Conservation (phyloP, 768 basidiomycete species). For the Russula foetens region DNA sequence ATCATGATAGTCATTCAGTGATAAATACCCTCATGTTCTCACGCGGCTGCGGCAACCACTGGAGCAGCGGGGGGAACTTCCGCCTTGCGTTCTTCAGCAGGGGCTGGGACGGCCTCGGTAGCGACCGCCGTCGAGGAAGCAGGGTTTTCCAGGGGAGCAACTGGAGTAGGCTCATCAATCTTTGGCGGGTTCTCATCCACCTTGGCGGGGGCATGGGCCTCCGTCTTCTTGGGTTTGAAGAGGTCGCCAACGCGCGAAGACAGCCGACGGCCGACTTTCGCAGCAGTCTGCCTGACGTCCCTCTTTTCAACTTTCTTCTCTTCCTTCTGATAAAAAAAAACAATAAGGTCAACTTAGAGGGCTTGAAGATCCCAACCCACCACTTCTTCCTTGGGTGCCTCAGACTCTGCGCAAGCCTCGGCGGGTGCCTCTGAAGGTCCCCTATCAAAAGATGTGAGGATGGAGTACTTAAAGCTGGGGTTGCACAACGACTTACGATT, state of each 20-base stretch:
- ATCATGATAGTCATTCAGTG: slow-evolving; percentile 24
- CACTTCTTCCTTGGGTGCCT: slow-evolving; percentile 56
- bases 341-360: background rate
- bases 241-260: slow-evolving; percentile 77
- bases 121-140: too few species aligned
- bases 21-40: slow-evolving; percentile 43
- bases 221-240: slow-evolving; percentile 66
- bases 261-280: slow-evolving; percentile 73
- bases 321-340: slow-evolving; percentile 30
- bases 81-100: slow-evolving; percentile 28
- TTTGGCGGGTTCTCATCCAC: slow-evolving; percentile 85
- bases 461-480: background rate
- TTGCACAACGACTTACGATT: slow-evolving; percentile 43
- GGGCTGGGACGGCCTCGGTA: slow-evolving; percentile 28
- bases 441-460: background rate
- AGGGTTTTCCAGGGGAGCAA: slow-evolving; percentile 80
- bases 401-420: slow-evolving; percentile 29
- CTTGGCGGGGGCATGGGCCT: slow-evolving; percentile 56
- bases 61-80: slow-evolving; percentile 48
- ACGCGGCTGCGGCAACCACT: slow-evolving; percentile 76
- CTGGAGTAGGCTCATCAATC: slow-evolving; percentile 74
- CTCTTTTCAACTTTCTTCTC: slow-evolving; percentile 44
- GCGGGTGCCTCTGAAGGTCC: slow-evolving; percentile 28
- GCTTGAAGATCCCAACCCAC: slow-evolving; percentile 26
- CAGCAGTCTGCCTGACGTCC: slow-evolving; percentile 28